Evolutionary conservation across 2,329 filamentous ascomycete species (phyloP).

Genomic region (Paecilomyces fulvus): DNA sequence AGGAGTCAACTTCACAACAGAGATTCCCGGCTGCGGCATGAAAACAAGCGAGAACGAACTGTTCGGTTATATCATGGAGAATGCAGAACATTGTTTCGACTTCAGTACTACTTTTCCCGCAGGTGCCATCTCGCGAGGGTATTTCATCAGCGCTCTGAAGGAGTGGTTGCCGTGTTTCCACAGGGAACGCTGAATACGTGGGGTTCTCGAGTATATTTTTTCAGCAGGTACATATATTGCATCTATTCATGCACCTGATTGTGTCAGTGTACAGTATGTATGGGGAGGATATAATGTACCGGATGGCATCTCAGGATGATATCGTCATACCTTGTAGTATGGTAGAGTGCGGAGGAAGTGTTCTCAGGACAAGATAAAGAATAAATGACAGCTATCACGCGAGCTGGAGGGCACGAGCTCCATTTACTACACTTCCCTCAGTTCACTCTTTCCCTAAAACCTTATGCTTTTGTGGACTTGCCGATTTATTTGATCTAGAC

Average conservation of each 20-base stretch:
- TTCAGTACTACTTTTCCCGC: constrained; percentile 27
- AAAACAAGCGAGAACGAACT: constrained; percentile 27
- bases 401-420: too few relatives aligned
- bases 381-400: too few relatives aligned
- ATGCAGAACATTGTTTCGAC: constrained; percentile 44
- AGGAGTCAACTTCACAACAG: constrained; percentile 26
- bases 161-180: constrained; percentile 40
- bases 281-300: too few relatives aligned
- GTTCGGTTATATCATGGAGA: constrained; percentile 40
- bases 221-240: not conserved
- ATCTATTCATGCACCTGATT: not conserved
- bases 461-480: too few relatives aligned
- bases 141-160: constrained; percentile 36
- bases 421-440: too few relatives aligned
- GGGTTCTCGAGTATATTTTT: not conserved
- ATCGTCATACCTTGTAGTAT: too few relatives aligned
- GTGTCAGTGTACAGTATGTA: too few relatives aligned
- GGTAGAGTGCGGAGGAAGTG: too few relatives aligned
- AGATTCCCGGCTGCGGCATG: constrained; percentile 37
- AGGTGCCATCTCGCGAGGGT: constrained; percentile 24
- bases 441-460: too few relatives aligned
- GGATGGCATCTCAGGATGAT: too few relatives aligned
- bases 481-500: too few relatives aligned
- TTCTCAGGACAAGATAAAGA: too few relatives aligned
- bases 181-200: not conserved